Conservation (phyloP, 352 stramenopile species). For the Phytophthora multivora region DNA sequence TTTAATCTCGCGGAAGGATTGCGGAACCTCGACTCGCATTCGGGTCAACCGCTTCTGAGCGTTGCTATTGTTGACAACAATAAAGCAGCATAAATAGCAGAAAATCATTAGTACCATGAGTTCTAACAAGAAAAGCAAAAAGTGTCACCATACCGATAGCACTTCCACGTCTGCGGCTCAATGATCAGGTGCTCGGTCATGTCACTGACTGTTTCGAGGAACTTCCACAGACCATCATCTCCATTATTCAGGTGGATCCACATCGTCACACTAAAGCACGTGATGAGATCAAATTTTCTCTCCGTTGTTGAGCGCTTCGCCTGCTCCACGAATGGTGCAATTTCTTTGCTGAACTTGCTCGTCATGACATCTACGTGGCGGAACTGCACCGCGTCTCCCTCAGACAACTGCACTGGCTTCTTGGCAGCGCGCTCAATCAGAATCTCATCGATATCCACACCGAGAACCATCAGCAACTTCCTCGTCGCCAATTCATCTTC, state of each 20-base stretch:
- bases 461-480: slow-evolving; percentile 60
- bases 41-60: slow-evolving; percentile 70
- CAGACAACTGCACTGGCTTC: slow-evolving; percentile 36
- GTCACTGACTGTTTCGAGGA: slow-evolving; percentile 64
- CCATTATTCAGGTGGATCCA: slow-evolving; percentile 90
- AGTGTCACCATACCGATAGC: slow-evolving; percentile 64
- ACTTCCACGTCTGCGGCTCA: slow-evolving; percentile 87
- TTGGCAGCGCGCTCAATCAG: slow-evolving; percentile 59
- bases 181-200: slow-evolving; percentile 77
- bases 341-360: slow-evolving; percentile 45
- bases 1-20: slow-evolving; percentile 66
- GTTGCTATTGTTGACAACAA: slow-evolving; percentile 43
- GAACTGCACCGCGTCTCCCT: slow-evolving; percentile 58
- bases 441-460: slow-evolving; percentile 77
- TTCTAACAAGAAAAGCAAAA: neutral
- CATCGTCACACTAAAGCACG: slow-evolving; percentile 88
- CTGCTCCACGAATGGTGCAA: slow-evolving; percentile 47
- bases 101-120: slow-evolving; percentile 10
- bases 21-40: slow-evolving; percentile 51
- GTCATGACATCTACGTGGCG: slow-evolving; percentile 61
- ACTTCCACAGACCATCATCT: slow-evolving; percentile 77
- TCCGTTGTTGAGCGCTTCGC: slow-evolving; percentile 40
- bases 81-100: neutral
- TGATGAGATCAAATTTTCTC: slow-evolving; percentile 72
- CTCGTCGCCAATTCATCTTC: slow-evolving; percentile 29